Base-by-base conservation (phyloP, 1,139 yeast genomes). In the Candida pseudoviswanathii region DNA sequence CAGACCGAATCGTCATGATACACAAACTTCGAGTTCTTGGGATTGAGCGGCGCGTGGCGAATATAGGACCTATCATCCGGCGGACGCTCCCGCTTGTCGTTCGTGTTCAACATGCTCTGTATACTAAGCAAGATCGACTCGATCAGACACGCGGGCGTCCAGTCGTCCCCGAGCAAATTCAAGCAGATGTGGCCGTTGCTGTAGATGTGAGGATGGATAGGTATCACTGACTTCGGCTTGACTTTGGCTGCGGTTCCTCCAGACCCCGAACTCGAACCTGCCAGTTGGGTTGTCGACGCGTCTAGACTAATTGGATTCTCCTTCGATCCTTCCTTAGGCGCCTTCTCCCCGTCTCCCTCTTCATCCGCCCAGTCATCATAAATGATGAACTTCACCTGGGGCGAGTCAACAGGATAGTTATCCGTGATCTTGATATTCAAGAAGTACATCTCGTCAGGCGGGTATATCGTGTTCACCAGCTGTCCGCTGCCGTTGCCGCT, bases 121-220 rank as follows among this genome's bases (percentile, higher is more conserved):
- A 86, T 64, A 27, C 89, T 83, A 22, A 86, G 55, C 24, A 82
- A 65, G 0, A 84, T 71, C 5, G 83, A 71, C 43, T 75, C 75
- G 3, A 85, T 70, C 1, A 83, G 75, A 53, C 86, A 85, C 0
- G 85, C 85, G 0, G 92, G 92, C 0, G 89, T 77, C 94, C 94
- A 86, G 43, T 80, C 88, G 5, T 79, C 77, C 1, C 88, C 90
- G 29, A 86, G 65, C 5, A 82, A 62, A 60, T 83, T 81, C 27
- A 84, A 68, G 61, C 94, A 86, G 11, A 86, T 85, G 59, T 86
- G 91, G 1, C 92, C 94, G 58, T 86, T 86, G 38, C 85, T 77
- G 60, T 86, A 86, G 2, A 86, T 73, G 59, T 86, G 92, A 0
- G 92, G 92, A 59, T 86, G 91, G 1, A 83, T 55, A 0, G 92